These are phyloP conservation scores for Carpinus viminea DNA, from an alignment of 306 rosid genomes.

Conservation along the genomic window DNA sequence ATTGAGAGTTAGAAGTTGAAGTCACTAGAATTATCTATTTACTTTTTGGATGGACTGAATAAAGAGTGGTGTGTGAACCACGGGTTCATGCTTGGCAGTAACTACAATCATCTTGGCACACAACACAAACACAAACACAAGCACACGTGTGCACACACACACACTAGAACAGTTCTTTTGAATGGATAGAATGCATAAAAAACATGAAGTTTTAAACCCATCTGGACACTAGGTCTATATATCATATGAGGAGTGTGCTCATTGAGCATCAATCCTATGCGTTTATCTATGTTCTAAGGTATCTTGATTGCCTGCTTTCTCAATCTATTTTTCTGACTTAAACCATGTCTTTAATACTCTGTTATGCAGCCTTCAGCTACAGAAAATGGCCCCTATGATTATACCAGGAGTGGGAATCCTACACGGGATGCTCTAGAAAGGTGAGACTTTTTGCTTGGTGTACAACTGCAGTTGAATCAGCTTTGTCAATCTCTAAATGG, in stretches of 20 bases:
- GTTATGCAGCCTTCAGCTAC: slow-evolving; percentile 75
- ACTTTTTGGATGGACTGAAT: background rate
- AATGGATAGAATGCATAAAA: background rate
- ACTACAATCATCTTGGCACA: background rate
- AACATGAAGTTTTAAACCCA: background rate
- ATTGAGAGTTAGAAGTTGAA: background rate
- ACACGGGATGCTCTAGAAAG: slow-evolving; percentile 85
- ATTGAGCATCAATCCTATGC: background rate
- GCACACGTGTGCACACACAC: background rate
- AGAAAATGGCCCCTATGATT: slow-evolving; percentile 88
- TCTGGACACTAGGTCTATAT: background rate
- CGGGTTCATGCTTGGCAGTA: background rate
- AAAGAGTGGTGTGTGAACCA: background rate
- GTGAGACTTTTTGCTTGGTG: slow-evolving; percentile 38
- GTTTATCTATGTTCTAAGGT: background rate
- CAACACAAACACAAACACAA: background rate
- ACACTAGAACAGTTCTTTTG: background rate
- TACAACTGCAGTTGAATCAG: slow-evolving; percentile 10
- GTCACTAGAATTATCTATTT: background rate
- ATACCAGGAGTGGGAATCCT: slow-evolving; percentile 96
- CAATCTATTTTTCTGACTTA: slow-evolving; percentile 13
- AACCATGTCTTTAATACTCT: slow-evolving; percentile 10
- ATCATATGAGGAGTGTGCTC: background rate
- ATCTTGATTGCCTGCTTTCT: slow-evolving; percentile 9
- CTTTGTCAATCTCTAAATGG: slow-evolving; percentile 3